phyloP scores from a whole-genome alignment of 345 rosid species.

The Corchorus olitorius region DNA sequence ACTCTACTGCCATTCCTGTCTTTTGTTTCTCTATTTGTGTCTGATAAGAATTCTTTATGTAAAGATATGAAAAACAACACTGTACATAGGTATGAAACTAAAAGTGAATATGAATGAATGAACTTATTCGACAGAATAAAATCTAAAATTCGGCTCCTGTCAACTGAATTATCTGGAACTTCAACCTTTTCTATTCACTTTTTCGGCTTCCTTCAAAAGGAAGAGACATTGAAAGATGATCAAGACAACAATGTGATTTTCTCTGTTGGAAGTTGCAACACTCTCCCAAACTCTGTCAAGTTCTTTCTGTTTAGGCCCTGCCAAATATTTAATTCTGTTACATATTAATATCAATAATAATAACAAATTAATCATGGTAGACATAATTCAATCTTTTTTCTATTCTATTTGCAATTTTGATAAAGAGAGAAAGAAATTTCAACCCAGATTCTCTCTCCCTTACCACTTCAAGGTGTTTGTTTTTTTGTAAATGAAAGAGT shows the following conservation, averaged over 20 bases:
- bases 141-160: background rate
- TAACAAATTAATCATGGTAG: background rate
- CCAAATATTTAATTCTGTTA: background rate
- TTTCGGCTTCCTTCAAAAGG: background rate
- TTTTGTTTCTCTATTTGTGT: background rate
- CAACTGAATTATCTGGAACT: background rate
- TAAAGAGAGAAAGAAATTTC: background rate
- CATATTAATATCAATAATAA: no score
- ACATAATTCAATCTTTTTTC: background rate
- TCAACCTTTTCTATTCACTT: background rate
- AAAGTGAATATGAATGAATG: background rate
- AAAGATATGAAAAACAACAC: background rate
- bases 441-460: background rate
- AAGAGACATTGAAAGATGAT: background rate
- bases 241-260: background rate
- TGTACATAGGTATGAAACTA: background rate
- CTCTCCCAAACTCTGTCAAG: background rate
- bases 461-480: background rate
- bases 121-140: conserved; percentile 16
- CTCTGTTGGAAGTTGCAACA: background rate
- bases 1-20: conserved; percentile 47
- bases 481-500: background rate
- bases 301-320: no score
- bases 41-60: background rate
- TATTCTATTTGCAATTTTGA: background rate